Evolutionary conservation across 805 yeast genomes (phyloP).

Genomic region (Metschnikowia lochheadii): DNA sequence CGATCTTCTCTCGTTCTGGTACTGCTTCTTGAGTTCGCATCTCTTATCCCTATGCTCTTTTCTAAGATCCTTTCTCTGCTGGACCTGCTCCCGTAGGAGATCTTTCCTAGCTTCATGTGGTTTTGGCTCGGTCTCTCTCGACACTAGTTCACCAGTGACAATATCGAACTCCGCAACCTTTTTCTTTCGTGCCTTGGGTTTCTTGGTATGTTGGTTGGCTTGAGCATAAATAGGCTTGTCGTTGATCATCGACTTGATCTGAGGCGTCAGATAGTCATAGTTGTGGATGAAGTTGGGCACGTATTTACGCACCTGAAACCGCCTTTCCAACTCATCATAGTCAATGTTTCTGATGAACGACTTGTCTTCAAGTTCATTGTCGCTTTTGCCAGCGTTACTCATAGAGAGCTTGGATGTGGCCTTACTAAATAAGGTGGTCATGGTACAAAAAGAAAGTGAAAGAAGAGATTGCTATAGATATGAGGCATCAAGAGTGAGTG

Average conservation of each 20-base stretch:
- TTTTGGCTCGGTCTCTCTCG: neutral
- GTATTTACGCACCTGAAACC: slow-evolving; percentile 35
- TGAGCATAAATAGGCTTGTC: slow-evolving; percentile 40
- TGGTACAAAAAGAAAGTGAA: neutral
- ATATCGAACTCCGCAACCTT: slow-evolving; percentile 8
- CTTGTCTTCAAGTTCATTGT: slow-evolving; percentile 7
- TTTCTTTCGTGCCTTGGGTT: slow-evolving; percentile 4
- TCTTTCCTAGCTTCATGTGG: neutral
- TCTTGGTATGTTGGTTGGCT: slow-evolving; percentile 26
- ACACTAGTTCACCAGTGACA: slow-evolving; percentile 7
- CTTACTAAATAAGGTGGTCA: slow-evolving; percentile 12
- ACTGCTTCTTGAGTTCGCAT: neutral
- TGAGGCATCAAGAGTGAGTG: neutral
- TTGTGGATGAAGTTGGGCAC: slow-evolving; percentile 38
- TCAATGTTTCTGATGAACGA: slow-evolving; percentile 26
- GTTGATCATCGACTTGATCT: slow-evolving; percentile 27
- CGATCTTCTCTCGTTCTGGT: neutral
- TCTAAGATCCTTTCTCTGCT: slow-evolving; percentile 3
- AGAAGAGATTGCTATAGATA: neutral
- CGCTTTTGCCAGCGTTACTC: neutral
- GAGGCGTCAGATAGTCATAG: slow-evolving; percentile 33
- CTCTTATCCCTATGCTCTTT: slow-evolving; percentile 4
- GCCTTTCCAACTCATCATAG: slow-evolving; percentile 34
- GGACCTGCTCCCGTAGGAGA: neutral
- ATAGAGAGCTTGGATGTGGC: slow-evolving; percentile 5